Percentiles rank a stretch among this genome's conserved stretches.
These are phyloP conservation scores for Avena atlantica DNA, from an alignment of 176 grass and related monocot species.

Conservation along the genomic window DNA sequence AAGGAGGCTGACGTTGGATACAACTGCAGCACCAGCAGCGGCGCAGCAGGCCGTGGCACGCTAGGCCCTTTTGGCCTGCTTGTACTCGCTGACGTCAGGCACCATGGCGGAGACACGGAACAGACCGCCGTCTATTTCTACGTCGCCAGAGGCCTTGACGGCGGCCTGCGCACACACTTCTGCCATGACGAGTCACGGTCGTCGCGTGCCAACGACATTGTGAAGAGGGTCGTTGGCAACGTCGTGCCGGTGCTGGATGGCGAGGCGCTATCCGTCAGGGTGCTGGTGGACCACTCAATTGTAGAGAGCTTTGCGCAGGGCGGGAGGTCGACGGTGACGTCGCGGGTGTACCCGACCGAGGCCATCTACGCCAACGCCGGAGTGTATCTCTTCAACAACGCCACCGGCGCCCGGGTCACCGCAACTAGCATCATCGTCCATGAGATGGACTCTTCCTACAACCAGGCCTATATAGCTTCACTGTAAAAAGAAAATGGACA, in stretches of 20 bases:
- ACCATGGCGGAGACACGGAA: background rate
- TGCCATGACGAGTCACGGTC: background rate
- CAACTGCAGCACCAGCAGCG: conserved; percentile 55
- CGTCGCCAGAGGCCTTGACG: conserved; percentile 32
- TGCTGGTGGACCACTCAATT: background rate
- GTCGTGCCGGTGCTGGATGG: background rate
- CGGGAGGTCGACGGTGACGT: background rate
- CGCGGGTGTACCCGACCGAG: background rate
- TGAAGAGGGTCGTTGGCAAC: background rate
- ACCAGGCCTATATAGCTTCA: too few relatives aligned
- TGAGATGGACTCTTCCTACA: background rate
- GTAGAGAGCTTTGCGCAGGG: background rate
- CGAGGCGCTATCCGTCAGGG: background rate
- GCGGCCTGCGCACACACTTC: background rate
- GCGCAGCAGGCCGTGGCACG: conserved; percentile 41
- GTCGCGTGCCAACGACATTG: background rate
- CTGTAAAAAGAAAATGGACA: too few relatives aligned
- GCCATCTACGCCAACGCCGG: background rate
- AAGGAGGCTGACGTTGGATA: conserved; percentile 43
- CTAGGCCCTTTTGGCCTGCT: conserved; percentile 64
- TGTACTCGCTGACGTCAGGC: conserved; percentile 43
- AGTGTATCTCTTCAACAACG: background rate
- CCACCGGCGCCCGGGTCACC: background rate
- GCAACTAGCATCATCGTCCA: background rate
- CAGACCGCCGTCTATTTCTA: conserved; percentile 67